Base-by-base conservation (phyloP, 805 yeast genomes). In the Candida ulmi region DNA sequence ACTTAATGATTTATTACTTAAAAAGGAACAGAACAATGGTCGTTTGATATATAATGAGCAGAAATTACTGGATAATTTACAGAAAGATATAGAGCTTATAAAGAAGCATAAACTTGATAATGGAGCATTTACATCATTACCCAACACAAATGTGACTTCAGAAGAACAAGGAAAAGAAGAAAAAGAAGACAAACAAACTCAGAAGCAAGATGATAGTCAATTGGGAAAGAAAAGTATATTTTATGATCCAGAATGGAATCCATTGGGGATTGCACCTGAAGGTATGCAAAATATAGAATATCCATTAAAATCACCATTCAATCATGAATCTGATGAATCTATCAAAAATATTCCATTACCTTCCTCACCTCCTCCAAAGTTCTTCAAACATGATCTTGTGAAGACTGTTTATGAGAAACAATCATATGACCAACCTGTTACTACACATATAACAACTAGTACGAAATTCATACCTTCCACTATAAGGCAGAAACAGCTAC, bases 191-290 rank as follows among this genome's bases (percentile, higher is more conserved):
- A 9, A 25, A 9, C 12, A 17, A 12, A 23, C 12, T 5, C 8
- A 33, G 30, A 23, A 18, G n/a, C 29, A 26, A 30, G 17, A 18
- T 2, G 35, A 28, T 9, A 26, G 24, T 1, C 44, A 64, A 52
- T 58, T 74, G 49, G 81, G 79, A 2, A 51, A 47, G 23, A 59
- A 66, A 29, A 78, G 85, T 8, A 63, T 78, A 2, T 81, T 73
- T 52, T 79, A 75, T 56, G 82, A 81, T 48, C 78, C 81, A 5
- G 85, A 80, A 44, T 69, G 83, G 63, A 81, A 81, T 43, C 79
- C 82, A 2, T 51, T 69, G 5, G 88, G 88, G 0, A 58, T 51
- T 35, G 74, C 79, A 0, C 83, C 84, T 0, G 38, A 43, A 4
- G 49, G 59, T 15, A 47, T 47, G 31, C 18, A 30, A 15, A 40